A percentile compares a stretch with the other conserved stretches of the same genome.
phyloP scores from a whole-genome alignment of 306 rosid species.

The Pterocarpus macrocarpus region DNA sequence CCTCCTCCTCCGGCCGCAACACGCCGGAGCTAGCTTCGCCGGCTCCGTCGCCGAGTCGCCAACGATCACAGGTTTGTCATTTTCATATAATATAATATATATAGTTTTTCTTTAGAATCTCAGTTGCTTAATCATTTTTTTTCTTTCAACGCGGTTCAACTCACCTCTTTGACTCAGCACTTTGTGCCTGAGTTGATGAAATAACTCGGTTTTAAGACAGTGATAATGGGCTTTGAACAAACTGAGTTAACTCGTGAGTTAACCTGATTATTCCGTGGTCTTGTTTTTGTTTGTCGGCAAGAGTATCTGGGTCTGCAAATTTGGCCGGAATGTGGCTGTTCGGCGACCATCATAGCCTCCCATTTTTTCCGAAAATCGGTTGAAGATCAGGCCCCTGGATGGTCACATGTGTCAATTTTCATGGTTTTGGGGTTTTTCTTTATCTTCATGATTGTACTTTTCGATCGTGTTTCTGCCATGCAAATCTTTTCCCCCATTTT shows the following conservation, averaged over 20 bases:
- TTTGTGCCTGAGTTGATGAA: constrained; percentile 4
- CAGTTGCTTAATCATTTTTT: neutral
- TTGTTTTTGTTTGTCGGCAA: constrained; percentile 51
- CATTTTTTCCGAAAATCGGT: constrained; percentile 2
- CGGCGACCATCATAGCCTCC: constrained; percentile 36
- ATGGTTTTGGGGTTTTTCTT: constrained; percentile 17
- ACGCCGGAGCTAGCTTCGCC: constrained; percentile 79
- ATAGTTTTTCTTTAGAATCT: neutral
- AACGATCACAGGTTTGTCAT: constrained; percentile 66
- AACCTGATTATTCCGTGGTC: constrained; percentile 13
- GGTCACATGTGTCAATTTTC: constrained; percentile 52
- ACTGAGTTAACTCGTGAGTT: constrained; percentile 41
- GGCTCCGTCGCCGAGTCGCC: constrained; percentile 63
- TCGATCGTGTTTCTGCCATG: constrained; percentile 54
- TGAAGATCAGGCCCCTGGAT: neutral
- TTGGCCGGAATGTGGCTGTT: constrained; percentile 46
- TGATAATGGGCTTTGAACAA: no score
- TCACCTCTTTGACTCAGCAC: neutral
- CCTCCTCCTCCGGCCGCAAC: constrained; percentile 61
- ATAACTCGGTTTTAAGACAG: no score
- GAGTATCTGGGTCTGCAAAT: constrained; percentile 25
- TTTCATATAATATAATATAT: neutral
- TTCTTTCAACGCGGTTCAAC: neutral
- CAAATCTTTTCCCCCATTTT: constrained; percentile 47
- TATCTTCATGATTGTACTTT: constrained; percentile 46